Evolutionary conservation across 164 flowering plant species (phyloP).

Genomic region (Cinnamomum micranthum): DNA sequence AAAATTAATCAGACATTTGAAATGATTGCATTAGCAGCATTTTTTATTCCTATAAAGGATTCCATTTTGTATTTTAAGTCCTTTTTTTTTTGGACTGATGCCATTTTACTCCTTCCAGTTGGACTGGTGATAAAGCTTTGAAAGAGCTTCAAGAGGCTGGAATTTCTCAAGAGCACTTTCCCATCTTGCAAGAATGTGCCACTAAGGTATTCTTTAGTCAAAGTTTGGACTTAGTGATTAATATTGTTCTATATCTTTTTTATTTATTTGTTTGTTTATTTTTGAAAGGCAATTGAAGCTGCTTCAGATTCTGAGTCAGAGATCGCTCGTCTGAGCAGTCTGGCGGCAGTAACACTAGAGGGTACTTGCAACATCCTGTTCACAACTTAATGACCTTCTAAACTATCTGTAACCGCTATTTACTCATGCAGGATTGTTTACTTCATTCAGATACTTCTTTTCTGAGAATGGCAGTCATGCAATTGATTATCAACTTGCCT

Average conservation of each 20-base stretch:
- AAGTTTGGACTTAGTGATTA: background rate
- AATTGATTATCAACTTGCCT: conserved; percentile 70
- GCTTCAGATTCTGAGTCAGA: conserved; percentile 62
- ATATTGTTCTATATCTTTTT: background rate
- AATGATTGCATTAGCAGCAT: too few relatives aligned
- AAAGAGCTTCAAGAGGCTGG: conserved; percentile 78
- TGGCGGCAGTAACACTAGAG: conserved; percentile 59
- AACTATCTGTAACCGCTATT: background rate
- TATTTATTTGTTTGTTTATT: conserved; percentile 5
- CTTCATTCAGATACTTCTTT: conserved; percentile 73
- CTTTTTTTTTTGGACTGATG: background rate
- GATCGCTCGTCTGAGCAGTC: conserved; percentile 59
- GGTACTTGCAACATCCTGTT: conserved; percentile 29
- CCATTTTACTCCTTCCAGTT: conserved; percentile 37
- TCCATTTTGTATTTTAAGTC: too few relatives aligned
- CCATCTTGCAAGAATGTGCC: conserved; percentile 72
- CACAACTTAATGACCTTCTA: background rate
- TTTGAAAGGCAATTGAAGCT: conserved; percentile 70
- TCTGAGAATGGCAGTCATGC: conserved; percentile 64
- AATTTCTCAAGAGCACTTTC: conserved; percentile 60
- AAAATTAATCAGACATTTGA: too few relatives aligned
- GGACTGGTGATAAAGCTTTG: conserved; percentile 90
- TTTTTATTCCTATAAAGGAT: too few relatives aligned
- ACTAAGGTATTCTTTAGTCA: conserved; percentile 44
- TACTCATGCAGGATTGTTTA: conserved; percentile 53